Conservation (phyloP, 1,284 basidiomycete species). For the Leccinum proliferum region DNA sequence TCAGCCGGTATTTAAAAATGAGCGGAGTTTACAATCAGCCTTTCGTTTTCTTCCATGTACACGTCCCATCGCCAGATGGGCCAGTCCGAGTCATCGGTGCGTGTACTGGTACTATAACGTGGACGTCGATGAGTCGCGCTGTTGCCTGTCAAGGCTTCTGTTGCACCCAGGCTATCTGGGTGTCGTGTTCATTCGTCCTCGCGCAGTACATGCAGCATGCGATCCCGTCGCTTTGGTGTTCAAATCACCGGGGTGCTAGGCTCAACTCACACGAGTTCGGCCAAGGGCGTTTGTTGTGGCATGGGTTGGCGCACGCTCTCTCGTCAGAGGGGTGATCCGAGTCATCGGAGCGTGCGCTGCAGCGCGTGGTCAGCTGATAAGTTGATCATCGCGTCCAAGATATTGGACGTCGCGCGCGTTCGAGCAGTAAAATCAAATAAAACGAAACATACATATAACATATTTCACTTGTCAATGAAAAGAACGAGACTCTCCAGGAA, state of each 20-base stretch:
- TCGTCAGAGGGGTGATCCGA: background rate
- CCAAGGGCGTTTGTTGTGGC: background rate
- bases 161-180: background rate
- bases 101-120: background rate
- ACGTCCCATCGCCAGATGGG: background rate
- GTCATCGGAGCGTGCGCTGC: background rate
- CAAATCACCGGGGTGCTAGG: background rate
- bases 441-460: too few species aligned
- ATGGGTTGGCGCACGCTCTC: background rate
- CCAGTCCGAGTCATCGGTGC: background rate
- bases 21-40: background rate
- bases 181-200: background rate
- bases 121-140: background rate
- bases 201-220: background rate
- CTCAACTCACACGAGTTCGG: background rate
- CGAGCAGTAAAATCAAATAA: too few species aligned
- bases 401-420: background rate
- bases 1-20: background rate
- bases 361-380: background rate
- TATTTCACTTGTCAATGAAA: too few species aligned
- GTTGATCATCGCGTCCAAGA: background rate
- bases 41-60: background rate
- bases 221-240: background rate
- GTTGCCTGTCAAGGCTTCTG: background rate
- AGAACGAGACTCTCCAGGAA: too few species aligned